phyloP scores from a whole-genome alignment of 2,329 filamentous ascomycete genomes.

The Phoma herbarum region DNA sequence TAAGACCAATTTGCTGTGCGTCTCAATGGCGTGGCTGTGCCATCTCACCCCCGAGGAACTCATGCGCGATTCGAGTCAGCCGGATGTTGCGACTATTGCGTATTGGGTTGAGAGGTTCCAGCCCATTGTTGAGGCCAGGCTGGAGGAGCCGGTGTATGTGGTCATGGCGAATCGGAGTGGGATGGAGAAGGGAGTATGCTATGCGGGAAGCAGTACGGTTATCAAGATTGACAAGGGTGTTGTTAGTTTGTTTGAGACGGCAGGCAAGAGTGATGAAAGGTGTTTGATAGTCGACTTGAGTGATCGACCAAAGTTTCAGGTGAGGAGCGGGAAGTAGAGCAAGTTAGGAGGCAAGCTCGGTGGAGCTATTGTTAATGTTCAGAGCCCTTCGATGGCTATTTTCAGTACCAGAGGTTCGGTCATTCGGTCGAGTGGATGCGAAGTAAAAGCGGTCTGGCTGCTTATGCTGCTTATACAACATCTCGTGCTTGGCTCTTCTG shows the following conservation, averaged over 20 bases:
- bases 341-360: not conserved
- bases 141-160: constrained; percentile 66
- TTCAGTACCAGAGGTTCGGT: not conserved
- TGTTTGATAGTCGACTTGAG: constrained; percentile 73
- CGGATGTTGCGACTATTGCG: constrained; percentile 75
- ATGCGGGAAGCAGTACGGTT: constrained; percentile 78
- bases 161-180: constrained; percentile 77
- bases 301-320: constrained; percentile 48
- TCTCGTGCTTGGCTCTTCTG: not conserved
- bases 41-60: constrained; percentile 59
- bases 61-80: constrained; percentile 59
- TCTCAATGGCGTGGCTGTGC: constrained; percentile 83
- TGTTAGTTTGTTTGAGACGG: constrained; percentile 72
- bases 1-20: constrained; percentile 69
- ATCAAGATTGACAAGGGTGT: constrained; percentile 71
- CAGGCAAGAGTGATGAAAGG: constrained; percentile 75
- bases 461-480: not conserved
- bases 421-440: not conserved
- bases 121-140: constrained; percentile 58
- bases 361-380: not conserved
- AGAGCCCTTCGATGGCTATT: not conserved
- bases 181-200: constrained; percentile 70
- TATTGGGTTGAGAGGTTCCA: constrained; percentile 80
- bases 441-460: not conserved
- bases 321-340: constrained; percentile 36